Evolutionary conservation across 2,329 filamentous ascomycete genomes (phyloP).

Genomic region (Trichoderma sp.): DNA sequence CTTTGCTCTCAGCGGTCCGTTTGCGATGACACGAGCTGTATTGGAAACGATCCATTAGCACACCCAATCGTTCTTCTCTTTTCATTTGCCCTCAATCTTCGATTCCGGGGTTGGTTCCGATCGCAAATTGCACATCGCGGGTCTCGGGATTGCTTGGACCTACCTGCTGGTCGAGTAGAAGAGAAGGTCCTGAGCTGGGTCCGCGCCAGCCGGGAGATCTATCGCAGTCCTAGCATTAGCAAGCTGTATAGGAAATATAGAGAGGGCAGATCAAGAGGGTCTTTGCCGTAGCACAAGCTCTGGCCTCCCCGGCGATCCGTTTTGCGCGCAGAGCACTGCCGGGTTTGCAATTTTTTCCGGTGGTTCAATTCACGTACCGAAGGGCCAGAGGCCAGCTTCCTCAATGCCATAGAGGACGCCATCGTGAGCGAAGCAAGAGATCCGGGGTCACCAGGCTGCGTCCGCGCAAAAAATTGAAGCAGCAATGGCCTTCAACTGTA

Average conservation of each 20-base stretch:
- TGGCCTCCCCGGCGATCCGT: conserved; percentile 20
- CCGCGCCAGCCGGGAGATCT: conserved; percentile 68
- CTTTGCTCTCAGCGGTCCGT: conserved; percentile 85
- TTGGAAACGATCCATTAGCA: not conserved
- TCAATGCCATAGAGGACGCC: conserved; percentile 68
- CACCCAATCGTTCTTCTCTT: not conserved
- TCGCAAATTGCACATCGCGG: conserved; percentile 6
- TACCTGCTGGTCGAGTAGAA: conserved; percentile 79
- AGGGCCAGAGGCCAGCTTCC: conserved; percentile 61
- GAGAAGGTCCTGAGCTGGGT: conserved; percentile 80
- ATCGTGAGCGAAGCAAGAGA: conserved; percentile 47
- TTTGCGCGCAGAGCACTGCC: conserved; percentile 24
- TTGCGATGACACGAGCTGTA: conserved; percentile 81
- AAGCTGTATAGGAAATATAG: not conserved
- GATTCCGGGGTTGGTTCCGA: not conserved
- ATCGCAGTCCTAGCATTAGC: conserved; percentile 36
- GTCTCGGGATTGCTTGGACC: conserved; percentile 37
- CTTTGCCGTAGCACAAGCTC: not conserved
- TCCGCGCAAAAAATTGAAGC: conserved; percentile 39
- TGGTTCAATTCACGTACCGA: conserved; percentile 52
- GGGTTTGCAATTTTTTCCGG: conserved; percentile 13
- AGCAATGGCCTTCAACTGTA: conserved; percentile 27
- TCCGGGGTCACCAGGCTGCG: conserved; percentile 37
- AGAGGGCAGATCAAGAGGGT: not conserved
- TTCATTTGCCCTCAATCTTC: not conserved